Base-by-base conservation (phyloP, 2,329 filamentous ascomycete genomes). In the Penicillium sp. region DNA sequence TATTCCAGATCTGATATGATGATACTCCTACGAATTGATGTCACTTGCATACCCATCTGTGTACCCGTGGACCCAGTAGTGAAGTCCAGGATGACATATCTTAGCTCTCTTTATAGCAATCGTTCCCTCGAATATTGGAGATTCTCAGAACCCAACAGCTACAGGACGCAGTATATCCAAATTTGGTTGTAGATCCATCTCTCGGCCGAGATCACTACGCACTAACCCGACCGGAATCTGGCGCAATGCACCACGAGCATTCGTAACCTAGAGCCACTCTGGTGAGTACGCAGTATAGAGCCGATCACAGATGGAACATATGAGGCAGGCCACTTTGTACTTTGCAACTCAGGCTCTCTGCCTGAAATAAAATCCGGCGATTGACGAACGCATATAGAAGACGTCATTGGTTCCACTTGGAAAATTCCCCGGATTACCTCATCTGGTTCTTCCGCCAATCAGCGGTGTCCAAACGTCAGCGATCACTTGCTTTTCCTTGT, bases 1-100 rank as follows among this genome's bases (percentile, higher is more conserved):
- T 44, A 20, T 26, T 14, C 13, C 38, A 11, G 23, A 43, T 39
- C 8, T 39, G 43, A 49, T 31, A 18, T 47, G 46, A 52, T 40
- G 47, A 58, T 58, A 52, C 29, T 46, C 47, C 44, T 50, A 52
- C 46, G 51, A 56, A 55, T 52, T 56, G 49, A 56, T 55, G 54
- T 32, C 51, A 28, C 8, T 6, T 24, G 27, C 35, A 42, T 34
- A 29, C 23, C 28, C 24, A 42, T 44, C 11, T 18, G 8, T 10
- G 3, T 18, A 18, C n/a, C n/a, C n/a, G n/a, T n/a, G n/a, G n/a
- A 20, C 14, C 8, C 14, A 34, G 31, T 34, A 34, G 31, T 10
- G 1, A 13, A 27, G 9, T 34, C 8, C 8, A 18, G 14, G 18
- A 3, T 34, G 8, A 1, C n/a, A 9, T 34, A 11, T 18, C 24